Percentiles rank a stretch among this genome's conserved stretches.
These are phyloP conservation scores for Murraya koenigii DNA, from an alignment of 345 rosid species.

Conservation along the genomic window DNA sequence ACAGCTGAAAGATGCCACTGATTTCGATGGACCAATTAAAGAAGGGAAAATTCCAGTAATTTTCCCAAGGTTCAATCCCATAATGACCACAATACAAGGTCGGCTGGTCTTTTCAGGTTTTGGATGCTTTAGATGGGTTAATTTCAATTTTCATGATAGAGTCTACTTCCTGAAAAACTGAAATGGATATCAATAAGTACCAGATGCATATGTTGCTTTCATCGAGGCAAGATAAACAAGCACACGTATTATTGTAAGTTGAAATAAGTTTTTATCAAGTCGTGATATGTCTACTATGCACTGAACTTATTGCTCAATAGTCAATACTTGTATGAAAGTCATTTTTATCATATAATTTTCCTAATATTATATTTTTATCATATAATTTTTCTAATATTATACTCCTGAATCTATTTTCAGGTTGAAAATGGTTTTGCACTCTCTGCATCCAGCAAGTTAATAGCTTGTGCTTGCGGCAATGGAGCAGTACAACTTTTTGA, in stretches of 20 bases:
- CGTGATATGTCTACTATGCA: neutral
- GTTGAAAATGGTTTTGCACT: slow-evolving; percentile 72
- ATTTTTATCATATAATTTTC: neutral
- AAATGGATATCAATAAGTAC: neutral
- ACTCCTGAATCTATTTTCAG: slow-evolving; percentile 56
- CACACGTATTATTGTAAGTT: neutral
- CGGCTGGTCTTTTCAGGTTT: neutral
- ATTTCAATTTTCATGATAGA: neutral
- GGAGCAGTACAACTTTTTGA: slow-evolving; percentile 59
- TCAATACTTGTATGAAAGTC: neutral
- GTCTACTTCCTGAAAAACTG: neutral
- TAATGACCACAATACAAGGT: neutral
- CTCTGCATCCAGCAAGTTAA: slow-evolving; percentile 55
- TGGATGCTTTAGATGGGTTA: neutral
- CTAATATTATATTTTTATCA: neutral
- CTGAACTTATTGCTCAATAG: neutral
- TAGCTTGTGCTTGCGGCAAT: slow-evolving; percentile 80
- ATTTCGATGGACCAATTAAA: neutral
- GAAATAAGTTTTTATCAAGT: neutral
- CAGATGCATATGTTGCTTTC: neutral
- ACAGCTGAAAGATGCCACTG: slow-evolving; percentile 4
- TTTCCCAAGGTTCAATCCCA: neutral
- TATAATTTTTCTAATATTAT: neutral
- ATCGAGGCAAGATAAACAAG: neutral
- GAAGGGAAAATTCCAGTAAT: neutral